These are phyloP conservation scores for Pythium phragmitis DNA, from an alignment of 352 stramenopile genomes.

Conservation along the genomic window DNA sequence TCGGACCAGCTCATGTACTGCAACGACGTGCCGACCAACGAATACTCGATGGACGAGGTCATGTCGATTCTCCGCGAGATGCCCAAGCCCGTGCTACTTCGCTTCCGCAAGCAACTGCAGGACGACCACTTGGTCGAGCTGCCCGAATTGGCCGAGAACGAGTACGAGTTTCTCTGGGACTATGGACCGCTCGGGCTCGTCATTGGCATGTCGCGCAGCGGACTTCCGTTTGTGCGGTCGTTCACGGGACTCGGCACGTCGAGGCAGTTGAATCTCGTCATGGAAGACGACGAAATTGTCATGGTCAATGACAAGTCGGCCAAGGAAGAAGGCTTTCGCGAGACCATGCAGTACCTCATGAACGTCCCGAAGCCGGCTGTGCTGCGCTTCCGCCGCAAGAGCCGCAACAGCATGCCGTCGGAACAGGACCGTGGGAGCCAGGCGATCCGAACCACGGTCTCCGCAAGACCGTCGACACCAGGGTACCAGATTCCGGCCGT, in stretches of 20 bases:
- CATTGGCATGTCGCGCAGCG: constrained; percentile 50
- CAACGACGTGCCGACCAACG: constrained; percentile 67
- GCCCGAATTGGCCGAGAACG: constrained; percentile 50
- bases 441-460: background rate
- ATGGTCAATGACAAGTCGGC: constrained; percentile 70
- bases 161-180: constrained; percentile 88
- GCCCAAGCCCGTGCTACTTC: constrained; percentile 75
- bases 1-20: constrained; percentile 80
- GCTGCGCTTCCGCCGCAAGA: constrained; percentile 60
- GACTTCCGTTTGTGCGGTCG: constrained; percentile 72
- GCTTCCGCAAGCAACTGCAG: constrained; percentile 59
- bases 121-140: constrained; percentile 52
- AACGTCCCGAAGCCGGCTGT: constrained; percentile 79
- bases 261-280: constrained; percentile 59
- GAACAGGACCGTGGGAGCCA: constrained; percentile 5
- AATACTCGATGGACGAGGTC: constrained; percentile 70
- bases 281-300: constrained; percentile 79
- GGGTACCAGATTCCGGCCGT: constrained; percentile 10
- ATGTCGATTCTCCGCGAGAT: constrained; percentile 78
- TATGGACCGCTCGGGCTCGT: constrained; percentile 73
- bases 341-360: constrained; percentile 87
- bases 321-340: constrained; percentile 56
- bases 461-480: constrained; percentile 7
- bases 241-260: constrained; percentile 84
- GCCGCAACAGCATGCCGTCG: background rate